These are phyloP conservation scores for Boeremia lycopersici DNA, from an alignment of 2,329 filamentous ascomycete genomes.

Conservation along the genomic window DNA sequence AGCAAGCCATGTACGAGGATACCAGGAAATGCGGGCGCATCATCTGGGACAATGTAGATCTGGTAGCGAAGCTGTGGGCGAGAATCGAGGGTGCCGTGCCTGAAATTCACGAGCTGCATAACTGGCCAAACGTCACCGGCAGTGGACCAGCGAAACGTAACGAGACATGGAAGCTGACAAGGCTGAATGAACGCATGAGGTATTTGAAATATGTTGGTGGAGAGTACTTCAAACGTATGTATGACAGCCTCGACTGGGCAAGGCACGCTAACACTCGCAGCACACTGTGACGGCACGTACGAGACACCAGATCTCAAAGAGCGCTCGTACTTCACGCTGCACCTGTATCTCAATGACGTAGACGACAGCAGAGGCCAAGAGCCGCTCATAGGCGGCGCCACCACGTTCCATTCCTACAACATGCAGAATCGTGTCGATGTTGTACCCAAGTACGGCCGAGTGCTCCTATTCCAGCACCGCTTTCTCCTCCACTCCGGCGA, in stretches of 20 bases:
- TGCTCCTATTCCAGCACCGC: constrained; percentile 63
- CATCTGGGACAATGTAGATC: constrained; percentile 70
- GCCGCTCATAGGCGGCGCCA: constrained; percentile 59
- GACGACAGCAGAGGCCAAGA: constrained; percentile 36
- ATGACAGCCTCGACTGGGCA: background rate
- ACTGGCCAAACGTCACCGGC: constrained; percentile 51
- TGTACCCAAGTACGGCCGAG: constrained; percentile 57
- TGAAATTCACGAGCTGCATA: constrained; percentile 54
- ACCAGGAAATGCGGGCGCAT: constrained; percentile 76
- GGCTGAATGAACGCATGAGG: constrained; percentile 74
- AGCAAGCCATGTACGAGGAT: constrained; percentile 62
- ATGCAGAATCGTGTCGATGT: constrained; percentile 50
- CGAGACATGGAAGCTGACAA: constrained; percentile 51
- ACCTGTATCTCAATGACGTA: constrained; percentile 61
- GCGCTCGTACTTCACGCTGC: constrained; percentile 60
- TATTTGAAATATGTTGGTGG: constrained; percentile 75
- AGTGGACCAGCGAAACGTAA: constrained; percentile 50
- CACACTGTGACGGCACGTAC: constrained; percentile 73
- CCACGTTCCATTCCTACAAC: constrained; percentile 54
- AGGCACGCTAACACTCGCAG: constrained; percentile 39
- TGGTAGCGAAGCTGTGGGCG: constrained; percentile 68
- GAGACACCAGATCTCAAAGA: constrained; percentile 60
- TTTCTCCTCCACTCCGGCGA: constrained; percentile 60
- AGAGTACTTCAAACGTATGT: constrained; percentile 69
- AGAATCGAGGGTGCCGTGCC: constrained; percentile 57